Base-by-base conservation (phyloP, 1,284 basidiomycete genomes). In the Sporisorium reilianum region DNA sequence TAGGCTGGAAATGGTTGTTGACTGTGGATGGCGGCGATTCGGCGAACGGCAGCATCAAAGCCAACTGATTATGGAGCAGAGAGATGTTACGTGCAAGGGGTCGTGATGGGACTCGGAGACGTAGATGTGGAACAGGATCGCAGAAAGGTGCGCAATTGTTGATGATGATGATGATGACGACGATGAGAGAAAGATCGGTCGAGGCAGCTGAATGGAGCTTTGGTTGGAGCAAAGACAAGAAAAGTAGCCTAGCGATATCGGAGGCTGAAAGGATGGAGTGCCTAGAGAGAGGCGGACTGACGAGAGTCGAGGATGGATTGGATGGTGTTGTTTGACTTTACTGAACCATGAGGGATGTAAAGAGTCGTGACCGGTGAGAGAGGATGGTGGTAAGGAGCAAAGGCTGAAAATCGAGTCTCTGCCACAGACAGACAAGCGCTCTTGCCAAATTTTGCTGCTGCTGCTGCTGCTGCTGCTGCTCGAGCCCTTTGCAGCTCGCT, bases 191-290 rank as follows among this genome's bases (percentile, higher is more conserved):
- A 12, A 34, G 32, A 34, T 34, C 16, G 36, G 16, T 38, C 30
- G 42, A 32, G 14, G 28, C 23, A 64, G 64, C 70, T 67, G 70
- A 64, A 64, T 55, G 40, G 57, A 61, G 60, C 61, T 64, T 41
- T 48, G 41, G 25, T 26, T 14, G n/a, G 49, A 46, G 48, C 14
- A 50, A 30, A 23, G 32, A 26, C 32, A 45, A 8, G 8, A 23
- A 58, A 30, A 49, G 38, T 54, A 64, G 68, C 73, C 73, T 76
- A 76, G 73, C 73, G 73, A 72, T 68, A 68, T 72, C 68, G 68
- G 73, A 76, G 73, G 73, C 73, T 64, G 52, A n/a, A n/a, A 34
- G 9, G 44, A n/a, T 25, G 23, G 36, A 22, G 12, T 48, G 57
- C 61, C 57, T 57, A 40, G 8, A 64, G 61, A 69, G 61, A 58